Evolutionary conservation across 2,329 filamentous ascomycete species (phyloP), one percentile per base, ranked within the genome.

Genomic region (Botrytis hyacinthi): DNA sequence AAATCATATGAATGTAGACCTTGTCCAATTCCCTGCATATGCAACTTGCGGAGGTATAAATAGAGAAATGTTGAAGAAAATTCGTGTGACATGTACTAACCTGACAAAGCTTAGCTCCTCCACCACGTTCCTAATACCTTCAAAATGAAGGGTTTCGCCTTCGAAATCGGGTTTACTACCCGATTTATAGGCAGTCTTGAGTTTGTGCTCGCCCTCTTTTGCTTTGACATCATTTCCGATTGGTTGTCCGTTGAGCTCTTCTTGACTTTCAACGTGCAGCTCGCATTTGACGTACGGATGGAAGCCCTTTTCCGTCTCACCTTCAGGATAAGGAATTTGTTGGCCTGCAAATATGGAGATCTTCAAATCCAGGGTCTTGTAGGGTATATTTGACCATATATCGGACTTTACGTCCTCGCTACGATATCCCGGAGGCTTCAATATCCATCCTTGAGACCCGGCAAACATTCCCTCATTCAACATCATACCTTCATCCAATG

Each of bases 401-500:
- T 80, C 78, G 40, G 84, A 61, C 35, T 59, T 65, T 46, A n/a
- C 66, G 61, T 73, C 72, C 48, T 65, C 67, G 42, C 72, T 85
- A 74, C 90, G 91, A 81, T 94, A 96, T 26, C 91, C 91, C 46
- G 86, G 81, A 0, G 95, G 94, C 82, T 98, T 98, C 75, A 96
- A 86, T 3, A 95, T 89, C 93, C 93, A 98, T 59, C 95, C 95
- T 60, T 88, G 85, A 69, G 93, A 92, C 16, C 90, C 92, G 2
- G 90, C 88, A 82, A 97, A 97, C 93, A 97, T 96, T 78, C 90
- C 95, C 80, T 96, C 91, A 80, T 98, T 98, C 22, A 97, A 87
- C 95, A 98, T 98, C 91, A 97, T 97, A 46, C 93, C 94, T 78
- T 93, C 92, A 79, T 98, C 94, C 82, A 92, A 91, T 75, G 91